Percentiles rank a stretch among this genome's conserved stretches.
Evolutionary conservation across 108 stramenopile species (phyloP).

Genomic region (Nannochloropsis oceanica): DNA sequence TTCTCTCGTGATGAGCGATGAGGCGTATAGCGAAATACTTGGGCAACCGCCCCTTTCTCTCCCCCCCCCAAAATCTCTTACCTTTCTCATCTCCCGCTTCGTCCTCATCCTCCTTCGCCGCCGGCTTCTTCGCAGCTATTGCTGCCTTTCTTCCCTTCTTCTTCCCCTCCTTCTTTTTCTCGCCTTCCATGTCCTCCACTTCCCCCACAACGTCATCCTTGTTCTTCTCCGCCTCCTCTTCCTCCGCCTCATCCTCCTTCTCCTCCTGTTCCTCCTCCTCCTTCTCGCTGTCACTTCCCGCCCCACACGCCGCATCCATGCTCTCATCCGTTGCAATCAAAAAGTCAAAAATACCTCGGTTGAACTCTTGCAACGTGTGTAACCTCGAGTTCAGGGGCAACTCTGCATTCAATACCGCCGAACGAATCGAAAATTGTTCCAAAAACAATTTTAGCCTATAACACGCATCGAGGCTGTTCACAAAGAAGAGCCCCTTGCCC

Average conservation of each 20-base stretch:
- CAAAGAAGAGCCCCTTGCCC: slow-evolving; percentile 93
- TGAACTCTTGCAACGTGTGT: slow-evolving; percentile 89
- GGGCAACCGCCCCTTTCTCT: not conserved
- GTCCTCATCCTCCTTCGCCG: not conserved
- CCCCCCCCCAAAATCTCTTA: not conserved
- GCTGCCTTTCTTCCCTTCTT: not conserved
- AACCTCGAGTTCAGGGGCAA: slow-evolving; percentile 76
- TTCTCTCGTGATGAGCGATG: no score
- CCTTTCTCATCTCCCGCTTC: not conserved
- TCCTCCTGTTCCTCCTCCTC: slow-evolving; percentile 1
- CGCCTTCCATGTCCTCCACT: slow-evolving; percentile 24
- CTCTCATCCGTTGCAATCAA: slow-evolving; percentile 87
- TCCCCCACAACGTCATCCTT: slow-evolving; percentile 22
- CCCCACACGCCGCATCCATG: slow-evolving; percentile 27
- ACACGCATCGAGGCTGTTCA: slow-evolving; percentile 73
- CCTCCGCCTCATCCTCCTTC: slow-evolving; percentile 10
- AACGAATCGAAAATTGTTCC: slow-evolving; percentile 88
- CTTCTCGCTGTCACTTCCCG: not conserved
- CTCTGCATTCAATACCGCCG: slow-evolving; percentile 89
- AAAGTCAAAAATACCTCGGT: slow-evolving; percentile 96
- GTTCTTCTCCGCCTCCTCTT: slow-evolving; percentile 19
- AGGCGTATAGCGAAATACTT: not conserved
- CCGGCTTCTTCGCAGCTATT: not conserved
- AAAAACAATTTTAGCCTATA: slow-evolving; percentile 90
- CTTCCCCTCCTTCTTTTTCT: not conserved